phyloP scores from a whole-genome alignment of 139 green algal genomes.

The Penium margaritaceum region DNA sequence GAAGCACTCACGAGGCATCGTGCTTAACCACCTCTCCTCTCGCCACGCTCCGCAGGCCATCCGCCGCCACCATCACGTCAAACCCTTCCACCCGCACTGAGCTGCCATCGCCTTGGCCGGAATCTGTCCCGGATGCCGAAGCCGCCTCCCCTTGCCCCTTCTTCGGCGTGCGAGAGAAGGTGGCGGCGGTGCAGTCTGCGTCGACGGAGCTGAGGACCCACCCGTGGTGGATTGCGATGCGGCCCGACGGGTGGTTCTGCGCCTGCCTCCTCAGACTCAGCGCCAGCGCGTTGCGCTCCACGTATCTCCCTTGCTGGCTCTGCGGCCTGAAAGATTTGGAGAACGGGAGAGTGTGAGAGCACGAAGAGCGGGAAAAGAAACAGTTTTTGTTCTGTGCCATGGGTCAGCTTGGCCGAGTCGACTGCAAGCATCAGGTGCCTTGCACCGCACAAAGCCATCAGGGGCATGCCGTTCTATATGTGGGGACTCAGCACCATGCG shows the following conservation, averaged over 20 bases:
- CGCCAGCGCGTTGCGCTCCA: background rate
- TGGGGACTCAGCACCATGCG: too few species aligned
- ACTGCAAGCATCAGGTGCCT: too few species aligned
- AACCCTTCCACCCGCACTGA: background rate
- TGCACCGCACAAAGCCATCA: too few species aligned
- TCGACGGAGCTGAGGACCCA: conserved; percentile 10
- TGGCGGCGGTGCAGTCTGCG: background rate
- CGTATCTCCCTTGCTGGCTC: background rate
- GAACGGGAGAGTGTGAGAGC: too few species aligned
- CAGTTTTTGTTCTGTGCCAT: too few species aligned
- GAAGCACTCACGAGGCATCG: too few species aligned
- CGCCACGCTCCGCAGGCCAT: background rate
- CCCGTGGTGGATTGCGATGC: background rate
- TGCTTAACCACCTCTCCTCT: too few species aligned
- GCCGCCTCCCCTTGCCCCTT: background rate
- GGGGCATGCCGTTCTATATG: too few species aligned
- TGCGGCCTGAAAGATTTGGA: background rate
- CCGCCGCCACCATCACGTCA: conserved; percentile 4
- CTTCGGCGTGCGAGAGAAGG: background rate
- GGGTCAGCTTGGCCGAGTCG: too few species aligned
- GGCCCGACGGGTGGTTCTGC: conserved; percentile 4
- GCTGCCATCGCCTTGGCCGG: background rate
- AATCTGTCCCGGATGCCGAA: background rate
- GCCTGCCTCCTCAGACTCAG: background rate
- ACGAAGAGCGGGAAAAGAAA: too few species aligned